These are phyloP conservation scores for Coniferiporia sulphurascens DNA, from an alignment of 1,284 basidiomycete genomes.

Conservation along the genomic window DNA sequence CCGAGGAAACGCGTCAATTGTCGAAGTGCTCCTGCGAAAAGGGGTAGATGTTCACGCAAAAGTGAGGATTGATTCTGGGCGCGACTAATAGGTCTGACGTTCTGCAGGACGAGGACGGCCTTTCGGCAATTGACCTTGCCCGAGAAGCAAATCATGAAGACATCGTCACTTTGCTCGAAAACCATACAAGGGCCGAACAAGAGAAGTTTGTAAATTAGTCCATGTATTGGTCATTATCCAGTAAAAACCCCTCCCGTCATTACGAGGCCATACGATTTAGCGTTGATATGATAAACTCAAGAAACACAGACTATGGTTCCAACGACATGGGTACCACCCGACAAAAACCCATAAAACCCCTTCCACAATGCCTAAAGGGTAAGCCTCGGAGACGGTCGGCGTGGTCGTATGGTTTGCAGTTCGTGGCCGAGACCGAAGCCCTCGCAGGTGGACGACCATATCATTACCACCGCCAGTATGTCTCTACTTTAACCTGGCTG, in stretches of 20 bases:
- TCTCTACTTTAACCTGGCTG: not conserved
- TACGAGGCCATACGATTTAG: not conserved
- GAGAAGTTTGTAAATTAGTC: not conserved
- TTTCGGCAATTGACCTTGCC: conserved; percentile 64
- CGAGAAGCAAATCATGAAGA: conserved; percentile 59
- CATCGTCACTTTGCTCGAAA: conserved; percentile 47
- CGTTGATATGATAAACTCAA: not conserved
- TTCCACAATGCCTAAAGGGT: too few relatives aligned
- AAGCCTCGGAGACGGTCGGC: too few relatives aligned
- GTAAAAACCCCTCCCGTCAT: not conserved
- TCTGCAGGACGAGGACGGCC: conserved; percentile 64
- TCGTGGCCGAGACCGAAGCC: too few relatives aligned
- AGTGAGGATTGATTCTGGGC: conserved; percentile 33
- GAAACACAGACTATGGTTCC: too few relatives aligned
- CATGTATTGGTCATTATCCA: not conserved
- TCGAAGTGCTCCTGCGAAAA: conserved; percentile 53
- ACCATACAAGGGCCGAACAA: conserved; percentile 2
- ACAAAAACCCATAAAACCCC: too few relatives aligned
- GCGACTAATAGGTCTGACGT: not conserved
- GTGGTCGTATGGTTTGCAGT: too few relatives aligned
- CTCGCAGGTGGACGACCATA: too few relatives aligned
- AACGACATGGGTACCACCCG: too few relatives aligned
- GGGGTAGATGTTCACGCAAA: conserved; percentile 65
- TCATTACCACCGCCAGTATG: too few relatives aligned
- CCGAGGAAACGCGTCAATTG: conserved; percentile 59